Conservation (phyloP, 148 eudicot species). For the Nepenthes mirabilis region DNA sequence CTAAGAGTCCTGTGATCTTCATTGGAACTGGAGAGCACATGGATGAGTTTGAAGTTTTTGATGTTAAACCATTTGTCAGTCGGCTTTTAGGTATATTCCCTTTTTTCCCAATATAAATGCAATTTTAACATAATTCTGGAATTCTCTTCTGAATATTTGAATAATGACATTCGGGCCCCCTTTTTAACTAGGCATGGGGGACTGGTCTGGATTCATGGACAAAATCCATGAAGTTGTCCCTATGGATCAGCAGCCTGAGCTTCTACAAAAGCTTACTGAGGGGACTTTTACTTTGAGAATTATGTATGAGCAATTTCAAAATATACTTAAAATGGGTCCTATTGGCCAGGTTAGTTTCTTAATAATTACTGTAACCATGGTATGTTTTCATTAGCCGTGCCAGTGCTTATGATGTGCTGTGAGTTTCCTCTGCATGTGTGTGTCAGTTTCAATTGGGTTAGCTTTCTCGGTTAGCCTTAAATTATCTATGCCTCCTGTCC, state of each 20-base stretch:
- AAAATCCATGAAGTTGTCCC: conserved; percentile 96
- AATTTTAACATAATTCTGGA: neutral
- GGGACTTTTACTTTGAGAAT: conserved; percentile 88
- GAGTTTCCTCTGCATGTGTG: too few species aligned
- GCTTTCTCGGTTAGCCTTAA: too few species aligned
- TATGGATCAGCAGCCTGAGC: conserved; percentile 99
- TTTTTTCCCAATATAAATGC: neutral
- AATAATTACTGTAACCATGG: conserved; percentile 1
- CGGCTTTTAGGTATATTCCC: conserved; percentile 73
- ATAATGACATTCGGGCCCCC: neutral
- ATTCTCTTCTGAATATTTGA: neutral
- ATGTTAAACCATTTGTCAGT: conserved; percentile 97
- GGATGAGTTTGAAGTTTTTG: conserved; percentile 97
- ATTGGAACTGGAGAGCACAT: conserved; percentile 99
- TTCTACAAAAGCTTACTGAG: conserved; percentile 88
- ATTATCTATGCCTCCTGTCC: too few species aligned
- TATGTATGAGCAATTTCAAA: conserved; percentile 96
- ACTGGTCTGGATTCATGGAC: conserved; percentile 96
- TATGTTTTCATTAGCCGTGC: too few species aligned
- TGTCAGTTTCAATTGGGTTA: too few species aligned
- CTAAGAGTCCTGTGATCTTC: conserved; percentile 95
- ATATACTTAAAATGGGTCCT: conserved; percentile 90
- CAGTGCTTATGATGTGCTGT: too few species aligned
- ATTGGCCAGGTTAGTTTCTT: conserved; percentile 68
- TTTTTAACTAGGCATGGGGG: conserved; percentile 76